Evolutionary conservation across 108 stramenopile species (phyloP).

Genomic region (Cyclotella cryptica): DNA sequence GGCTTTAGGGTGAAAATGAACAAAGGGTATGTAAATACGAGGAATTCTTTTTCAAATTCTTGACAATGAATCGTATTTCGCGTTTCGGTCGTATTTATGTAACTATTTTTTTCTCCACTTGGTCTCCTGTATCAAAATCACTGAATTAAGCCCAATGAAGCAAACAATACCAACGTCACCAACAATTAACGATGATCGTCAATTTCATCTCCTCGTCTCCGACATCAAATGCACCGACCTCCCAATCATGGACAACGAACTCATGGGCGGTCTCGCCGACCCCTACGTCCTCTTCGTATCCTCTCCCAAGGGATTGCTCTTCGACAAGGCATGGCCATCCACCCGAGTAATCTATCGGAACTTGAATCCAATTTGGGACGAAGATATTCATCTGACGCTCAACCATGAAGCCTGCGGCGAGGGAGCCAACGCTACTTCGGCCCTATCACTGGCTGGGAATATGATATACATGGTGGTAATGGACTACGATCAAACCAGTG

Average conservation of each 20-base stretch:
- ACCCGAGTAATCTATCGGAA: slow-evolving; percentile 43
- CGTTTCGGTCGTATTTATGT: too few relatives aligned
- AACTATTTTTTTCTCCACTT: too few relatives aligned
- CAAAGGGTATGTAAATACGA: slow-evolving; percentile 19
- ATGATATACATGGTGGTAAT: slow-evolving; percentile 64
- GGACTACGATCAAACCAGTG: slow-evolving; percentile 59
- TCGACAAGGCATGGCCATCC: slow-evolving; percentile 35
- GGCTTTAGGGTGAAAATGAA: slow-evolving; percentile 65
- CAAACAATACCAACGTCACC: not conserved
- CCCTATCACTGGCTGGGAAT: slow-evolving; percentile 31
- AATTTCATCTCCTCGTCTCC: slow-evolving; percentile 53
- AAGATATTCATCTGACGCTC: slow-evolving; percentile 51
- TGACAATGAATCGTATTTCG: too few relatives aligned
- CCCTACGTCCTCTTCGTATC: slow-evolving; percentile 70
- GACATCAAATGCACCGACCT: slow-evolving; percentile 66
- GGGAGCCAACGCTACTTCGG: slow-evolving; percentile 1
- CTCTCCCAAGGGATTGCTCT: slow-evolving; percentile 47
- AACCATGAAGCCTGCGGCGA: slow-evolving; percentile 36
- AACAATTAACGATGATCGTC: slow-evolving; percentile 4
- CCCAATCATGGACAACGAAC: slow-evolving; percentile 55
- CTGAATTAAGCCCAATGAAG: too few relatives aligned
- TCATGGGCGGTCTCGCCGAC: slow-evolving; percentile 57
- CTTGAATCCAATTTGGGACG: slow-evolving; percentile 50
- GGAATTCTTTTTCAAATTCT: not conserved
- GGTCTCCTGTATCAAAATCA: too few relatives aligned